A percentile compares a stretch with the other conserved stretches of the same genome.
These are phyloP conservation scores for Eragrostis curvula DNA, from an alignment of 176 grass and related monocot species.

Conservation along the genomic window DNA sequence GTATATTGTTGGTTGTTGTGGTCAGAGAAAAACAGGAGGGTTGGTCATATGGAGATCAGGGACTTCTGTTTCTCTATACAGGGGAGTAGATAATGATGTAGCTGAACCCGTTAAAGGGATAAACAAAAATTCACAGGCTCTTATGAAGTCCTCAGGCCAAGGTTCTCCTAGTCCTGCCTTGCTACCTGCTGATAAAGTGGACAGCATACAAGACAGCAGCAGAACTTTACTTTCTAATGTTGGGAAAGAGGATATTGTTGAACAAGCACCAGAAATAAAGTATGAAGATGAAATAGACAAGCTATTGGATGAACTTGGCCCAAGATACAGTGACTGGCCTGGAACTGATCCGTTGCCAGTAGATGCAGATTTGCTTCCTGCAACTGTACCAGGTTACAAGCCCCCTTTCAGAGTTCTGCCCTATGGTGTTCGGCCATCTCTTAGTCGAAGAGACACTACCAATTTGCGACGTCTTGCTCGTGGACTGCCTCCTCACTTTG, in stretches of 20 bases:
- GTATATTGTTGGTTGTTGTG: slow-evolving; percentile 1
- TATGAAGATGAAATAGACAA: slow-evolving; percentile 92
- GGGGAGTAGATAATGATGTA: slow-evolving; percentile 73
- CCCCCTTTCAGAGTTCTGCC: slow-evolving; percentile 91
- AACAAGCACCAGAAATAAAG: slow-evolving; percentile 58
- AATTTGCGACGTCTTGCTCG: slow-evolving; percentile 79
- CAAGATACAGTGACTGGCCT: slow-evolving; percentile 88
- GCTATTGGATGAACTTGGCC: slow-evolving; percentile 82
- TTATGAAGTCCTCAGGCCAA: slow-evolving; percentile 44
- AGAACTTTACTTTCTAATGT: slow-evolving; percentile 30
- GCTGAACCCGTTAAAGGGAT: slow-evolving; percentile 43
- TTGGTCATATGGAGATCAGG: slow-evolving; percentile 97
- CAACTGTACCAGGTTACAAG: slow-evolving; percentile 65
- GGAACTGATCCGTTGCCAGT: slow-evolving; percentile 76
- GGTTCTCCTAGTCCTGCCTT: slow-evolving; percentile 34
- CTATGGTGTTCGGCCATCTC: slow-evolving; percentile 65
- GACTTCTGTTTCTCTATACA: slow-evolving; percentile 88
- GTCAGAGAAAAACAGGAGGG: slow-evolving; percentile 96
- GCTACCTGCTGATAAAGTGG: slow-evolving; percentile 11
- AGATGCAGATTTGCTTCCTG: slow-evolving; percentile 88
- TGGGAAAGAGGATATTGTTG: slow-evolving; percentile 41
- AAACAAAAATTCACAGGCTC: slow-evolving; percentile 40
- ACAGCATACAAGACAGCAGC: slow-evolving; percentile 22
- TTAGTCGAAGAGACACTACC: slow-evolving; percentile 71
- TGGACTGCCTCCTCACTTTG: slow-evolving; percentile 88